Evolutionary conservation across 2,329 filamentous ascomycete species (phyloP), one percentile per base, ranked within the genome.

Genomic region (Paraphaeosphaeria minitans): DNA sequence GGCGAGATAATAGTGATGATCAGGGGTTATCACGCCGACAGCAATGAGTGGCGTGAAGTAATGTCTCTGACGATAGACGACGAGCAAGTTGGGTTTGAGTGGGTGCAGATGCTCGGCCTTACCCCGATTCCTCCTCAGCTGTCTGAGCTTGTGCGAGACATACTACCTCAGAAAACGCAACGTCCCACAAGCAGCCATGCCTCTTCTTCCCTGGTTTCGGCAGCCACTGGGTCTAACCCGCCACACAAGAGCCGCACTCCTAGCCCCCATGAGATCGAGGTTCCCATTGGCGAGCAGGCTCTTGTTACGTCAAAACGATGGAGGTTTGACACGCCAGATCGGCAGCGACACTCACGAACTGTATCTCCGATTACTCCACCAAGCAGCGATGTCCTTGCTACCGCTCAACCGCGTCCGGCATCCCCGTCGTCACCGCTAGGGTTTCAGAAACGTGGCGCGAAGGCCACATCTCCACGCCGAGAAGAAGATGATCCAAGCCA

Each of bases 1-100:
- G 85, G 87, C 29, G 89, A 96, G 65, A 84, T 98, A 61, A 84
- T 97, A 9, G 80, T 96, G 59, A 97, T 98, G 93, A 84, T 97
- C 55, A 87, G 92, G 58, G 93, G 92, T 42, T 81, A 81, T 61
- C 85, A 86, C 39, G 84, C 83, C 8, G 81, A 82, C 48, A 81
- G 82, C 22, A 77, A 84, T 53, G 87, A 90, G 63, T 98, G 94
- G 93, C 88, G 88, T 61, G 93, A 99, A 77, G 80, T 96, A 7
- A 81, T 98, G 58, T 89, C 87, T n/a, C 81, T 98, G 16, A 85
- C 83, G 10, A 87, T 90, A 2, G 89, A 93, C 54, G 87, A 91
- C 70, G 89, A 93, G 61, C 88, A 91, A 56, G 87, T 93, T 59
- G 87, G 89, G 6, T 80, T 85, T 16, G 95, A 98, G 76, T 99